Conservation (phyloP, 805 yeast species). For the Metschnikowia sp. region DNA sequence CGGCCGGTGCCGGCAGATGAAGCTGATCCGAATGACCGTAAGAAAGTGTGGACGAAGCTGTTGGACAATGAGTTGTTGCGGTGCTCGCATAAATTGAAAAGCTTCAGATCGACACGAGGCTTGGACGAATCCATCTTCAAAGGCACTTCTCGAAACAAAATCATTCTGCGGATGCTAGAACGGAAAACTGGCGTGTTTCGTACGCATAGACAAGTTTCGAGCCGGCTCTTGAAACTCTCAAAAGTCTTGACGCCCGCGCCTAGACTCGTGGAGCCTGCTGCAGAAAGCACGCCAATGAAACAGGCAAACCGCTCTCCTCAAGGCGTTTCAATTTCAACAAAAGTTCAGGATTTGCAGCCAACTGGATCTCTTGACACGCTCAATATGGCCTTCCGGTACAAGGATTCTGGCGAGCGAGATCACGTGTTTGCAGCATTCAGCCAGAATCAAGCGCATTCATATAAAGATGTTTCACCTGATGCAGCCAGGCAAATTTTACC, state of each 20-base stretch:
- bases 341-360: not conserved
- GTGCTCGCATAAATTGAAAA: constrained; percentile 33
- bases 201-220: constrained; percentile 34
- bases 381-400: constrained; percentile 13
- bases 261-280: not conserved
- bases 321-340: not conserved
- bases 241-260: constrained; percentile 9
- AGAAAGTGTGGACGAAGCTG: constrained; percentile 33
- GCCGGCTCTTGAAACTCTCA: constrained; percentile 13
- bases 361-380: constrained; percentile 6
- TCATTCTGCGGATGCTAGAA: constrained; percentile 37
- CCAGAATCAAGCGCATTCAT: not conserved
- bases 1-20: not conserved
- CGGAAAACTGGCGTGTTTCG: constrained; percentile 35
- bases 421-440: constrained; percentile 12
- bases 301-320: not conserved
- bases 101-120: constrained; percentile 27
- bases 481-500: constrained; percentile 3
- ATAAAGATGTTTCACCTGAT: not conserved
- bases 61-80: constrained; percentile 35
- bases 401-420: constrained; percentile 2
- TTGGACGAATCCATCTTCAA: constrained; percentile 24
- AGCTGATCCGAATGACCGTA: not conserved
- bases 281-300: constrained; percentile 6
- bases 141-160: constrained; percentile 36